phyloP scores from a whole-genome alignment of 257 asterid genomes.

The Lantana camara region DNA sequence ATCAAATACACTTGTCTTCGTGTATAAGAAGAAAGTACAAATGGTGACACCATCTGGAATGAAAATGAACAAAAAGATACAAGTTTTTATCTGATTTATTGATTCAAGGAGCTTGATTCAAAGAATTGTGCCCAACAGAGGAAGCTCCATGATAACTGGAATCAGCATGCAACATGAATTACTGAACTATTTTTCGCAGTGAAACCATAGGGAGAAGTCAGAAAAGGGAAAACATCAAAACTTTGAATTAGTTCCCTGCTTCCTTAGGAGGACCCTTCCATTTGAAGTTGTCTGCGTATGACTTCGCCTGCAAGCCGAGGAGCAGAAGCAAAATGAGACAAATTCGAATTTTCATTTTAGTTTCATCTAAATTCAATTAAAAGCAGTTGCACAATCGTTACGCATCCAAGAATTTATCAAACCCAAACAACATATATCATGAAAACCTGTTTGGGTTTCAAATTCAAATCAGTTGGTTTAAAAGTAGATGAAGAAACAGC shows the following conservation, averaged over 20 bases:
- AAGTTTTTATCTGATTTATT: slow-evolving; percentile 28
- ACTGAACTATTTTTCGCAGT: slow-evolving; percentile 3
- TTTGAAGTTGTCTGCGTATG: slow-evolving; percentile 95
- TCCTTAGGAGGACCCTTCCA: slow-evolving; percentile 89
- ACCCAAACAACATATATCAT: too few relatives aligned
- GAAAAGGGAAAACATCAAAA: slow-evolving; percentile 9
- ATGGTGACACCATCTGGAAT: slow-evolving; percentile 3
- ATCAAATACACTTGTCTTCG: neutral
- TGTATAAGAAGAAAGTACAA: neutral
- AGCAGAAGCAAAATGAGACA: too few relatives aligned
- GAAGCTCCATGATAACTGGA: slow-evolving; percentile 21
- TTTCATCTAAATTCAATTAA: too few relatives aligned
- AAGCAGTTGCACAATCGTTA: too few relatives aligned
- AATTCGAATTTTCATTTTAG: neutral
- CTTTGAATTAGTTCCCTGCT: slow-evolving; percentile 35
- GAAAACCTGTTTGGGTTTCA: too few relatives aligned
- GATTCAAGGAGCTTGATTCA: slow-evolving; percentile 13
- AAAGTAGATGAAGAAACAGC: slow-evolving; percentile 1
- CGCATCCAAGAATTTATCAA: too few relatives aligned
- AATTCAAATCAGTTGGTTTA: too few relatives aligned
- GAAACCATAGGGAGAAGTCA: slow-evolving; percentile 6
- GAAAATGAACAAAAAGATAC: neutral
- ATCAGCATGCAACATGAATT: slow-evolving; percentile 11
- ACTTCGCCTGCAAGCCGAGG: slow-evolving; percentile 75
- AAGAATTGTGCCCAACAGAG: slow-evolving; percentile 10